Evolutionary conservation across 352 stramenopile genomes (phyloP), one percentile per base, ranked within the genome.

Genomic region (Thalassiosira mediterranea): DNA sequence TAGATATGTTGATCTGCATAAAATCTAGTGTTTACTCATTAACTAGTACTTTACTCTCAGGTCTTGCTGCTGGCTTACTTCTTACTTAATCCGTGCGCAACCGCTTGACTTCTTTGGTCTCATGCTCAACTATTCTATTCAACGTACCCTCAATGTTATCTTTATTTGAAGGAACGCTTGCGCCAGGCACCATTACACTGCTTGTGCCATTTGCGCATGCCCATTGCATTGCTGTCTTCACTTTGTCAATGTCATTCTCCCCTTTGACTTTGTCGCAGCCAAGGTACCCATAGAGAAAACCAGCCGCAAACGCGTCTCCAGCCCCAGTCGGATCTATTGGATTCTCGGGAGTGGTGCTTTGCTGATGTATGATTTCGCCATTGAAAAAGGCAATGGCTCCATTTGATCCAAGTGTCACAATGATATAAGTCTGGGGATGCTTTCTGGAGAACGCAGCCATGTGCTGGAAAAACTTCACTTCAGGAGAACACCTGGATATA

Each of bases 301-400:
- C 86, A 37, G 86, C 76, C 11, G 77, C 73, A 68, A 91, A 91
- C 1, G 83, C 69, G 79, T 91, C 86, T 31, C 86, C 86, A 34
- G 86, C 86, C 21, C 86, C 86, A 47, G 86, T 91, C 13, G 83
- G 80, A 76, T 91, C 86, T 1, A 90, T 62, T 17, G 81, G 72
- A 38, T 84, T 69, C 5, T 73, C n/a, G n/a, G n/a, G n/a, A n/a
- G n/a, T n/a, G n/a, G n/a, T n/a, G 46, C 25, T 47, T 66, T 84
- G 78, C 28, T 60, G 46, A 31, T 52, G 64, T 15, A 88, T 21
- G 29, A 87, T 72, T 37, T 79, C 37, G 25, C 79, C 76, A 21
- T 56, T 32, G 21, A 67, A 62, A 48, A 89, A 59, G 21, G 75
- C 72, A 17, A 84, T 59, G 11, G 83, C 82, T 29, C 86, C 86